Base-by-base conservation (phyloP, 2,329 filamentous ascomycete genomes). In the Fusarium sublunatum region DNA sequence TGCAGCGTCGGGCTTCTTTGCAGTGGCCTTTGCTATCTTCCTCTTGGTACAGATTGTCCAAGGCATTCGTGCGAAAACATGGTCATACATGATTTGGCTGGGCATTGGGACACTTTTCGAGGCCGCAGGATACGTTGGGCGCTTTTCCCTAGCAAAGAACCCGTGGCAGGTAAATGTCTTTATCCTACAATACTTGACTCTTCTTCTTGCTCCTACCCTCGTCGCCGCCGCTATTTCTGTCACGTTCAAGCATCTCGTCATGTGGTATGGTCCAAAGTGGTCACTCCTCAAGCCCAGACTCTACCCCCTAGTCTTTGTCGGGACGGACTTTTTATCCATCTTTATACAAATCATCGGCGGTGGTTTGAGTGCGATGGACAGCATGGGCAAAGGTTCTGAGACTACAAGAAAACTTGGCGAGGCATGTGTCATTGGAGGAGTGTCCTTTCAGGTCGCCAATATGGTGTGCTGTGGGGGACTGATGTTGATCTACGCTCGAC, bases 301-400 rank as follows among this genome's bases (percentile, higher is more conserved):
- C 1, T 83, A 83, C 61, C 79, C 81, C 3, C 79, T 77, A 61
- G 78, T 84, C 48, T 84, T 84, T 71, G 80, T 84, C 53, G 74
- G 76, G 4, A 81, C 77, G 68, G 82, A 84, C 58, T 64, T 81
- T 44, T 59, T 79, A 35, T 80, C 78, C n/a, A 72, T 74, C 25
- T 39, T 70, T 19, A 46, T 73, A 6, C 72, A 73, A 29, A 43
- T 58, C 3, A 39, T 58, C 4, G 70, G 72, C 1, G 64, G 65
- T 29, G 66, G 53, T 2, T 42, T 70, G 5, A 53, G 49, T 12
- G 58, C 63, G 2, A 25, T 65, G 36, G 40, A 53, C 6, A 46
- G 58, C 3, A 41, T 50, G 12, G 58, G 58, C 0, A 60, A 64
- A n/a, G 61, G 53, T 24, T 44, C 53, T 3, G 7, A 58, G 39